Evolutionary conservation across 192 early-diverging fungal species (phyloP), one percentile per base, ranked within the genome.

Genomic region (Coemansia sp.): DNA sequence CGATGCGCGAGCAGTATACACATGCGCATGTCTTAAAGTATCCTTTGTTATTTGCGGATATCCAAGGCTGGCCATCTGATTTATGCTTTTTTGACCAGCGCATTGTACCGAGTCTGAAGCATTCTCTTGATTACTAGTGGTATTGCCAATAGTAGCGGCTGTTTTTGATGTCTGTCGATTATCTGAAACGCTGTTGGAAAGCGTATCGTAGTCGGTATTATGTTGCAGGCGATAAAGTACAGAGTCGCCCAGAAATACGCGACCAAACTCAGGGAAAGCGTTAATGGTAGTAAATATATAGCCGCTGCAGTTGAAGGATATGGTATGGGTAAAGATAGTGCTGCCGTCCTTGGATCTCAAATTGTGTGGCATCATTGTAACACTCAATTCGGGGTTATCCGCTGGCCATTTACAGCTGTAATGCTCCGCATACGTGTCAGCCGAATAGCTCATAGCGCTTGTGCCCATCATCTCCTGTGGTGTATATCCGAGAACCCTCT

Each of bases 371-470:
- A 78, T 53, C 69, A 78, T 63, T 6, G 70, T 73, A 25, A 78
- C 76, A 48, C 69, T 70, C 30, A 78, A 60, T 44, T 78, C 76
- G 34, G 76, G 76, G 44, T 78, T 78, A 52, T 78, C 76, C 0
- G 60, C 69, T 0, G 76, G 76, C 76, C 76, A 78, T 47, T 68
- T 54, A 51, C 76, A 78, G 70, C 76, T 73, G 56, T 78, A 78
- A 50, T 78, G 76, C 31, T 69, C 61, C 54, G 76, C 76, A 26
- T 78, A 64, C 12, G 65, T 12, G 64, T 78, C 76, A 23, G 60
- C 53, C 0, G 76, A 78, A 56, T 73, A 78, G 27, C 67, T 62
- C 48, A 78, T 63, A 1, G 62, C 57, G 27, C 76, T 78, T 14
- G 66, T 72, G 3, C 76, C 76, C 16, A 78, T 49, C 76, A 78